These are phyloP conservation scores for Pochonia chlamydosporia DNA, from an alignment of 2,329 filamentous ascomycete species.

Conservation along the genomic window DNA sequence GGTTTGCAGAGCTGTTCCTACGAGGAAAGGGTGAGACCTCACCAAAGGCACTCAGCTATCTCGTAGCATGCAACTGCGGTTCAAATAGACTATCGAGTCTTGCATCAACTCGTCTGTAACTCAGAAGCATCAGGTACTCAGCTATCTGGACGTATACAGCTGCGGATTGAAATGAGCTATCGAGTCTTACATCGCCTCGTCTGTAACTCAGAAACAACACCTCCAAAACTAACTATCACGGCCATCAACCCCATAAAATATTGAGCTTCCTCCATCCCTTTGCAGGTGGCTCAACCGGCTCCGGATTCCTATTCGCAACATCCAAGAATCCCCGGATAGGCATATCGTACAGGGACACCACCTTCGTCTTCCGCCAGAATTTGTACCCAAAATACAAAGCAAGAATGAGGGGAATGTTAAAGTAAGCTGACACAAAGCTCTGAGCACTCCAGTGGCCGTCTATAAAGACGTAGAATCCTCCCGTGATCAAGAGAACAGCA, in stretches of 20 bases:
- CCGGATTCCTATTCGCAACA: slow-evolving; percentile 10
- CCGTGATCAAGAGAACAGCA: slow-evolving; percentile 54
- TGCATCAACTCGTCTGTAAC: no score
- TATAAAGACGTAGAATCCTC: slow-evolving; percentile 66
- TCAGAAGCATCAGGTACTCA: no score
- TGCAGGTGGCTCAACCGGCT: slow-evolving; percentile 3
- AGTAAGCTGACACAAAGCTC: slow-evolving; percentile 54
- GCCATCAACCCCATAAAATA: slow-evolving; percentile 11
- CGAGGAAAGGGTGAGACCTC: no score
- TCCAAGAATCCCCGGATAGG: slow-evolving; percentile 14
- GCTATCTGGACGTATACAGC: no score
- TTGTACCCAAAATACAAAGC: slow-evolving; percentile 53
- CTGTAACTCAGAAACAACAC: no score
- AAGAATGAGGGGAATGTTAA: slow-evolving; percentile 51
- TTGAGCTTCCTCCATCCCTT: slow-evolving; percentile 14
- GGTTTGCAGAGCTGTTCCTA: no score
- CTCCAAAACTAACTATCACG: no score
- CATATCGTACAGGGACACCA: slow-evolving; percentile 13
- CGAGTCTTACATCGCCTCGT: no score
- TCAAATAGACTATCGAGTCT: no score
- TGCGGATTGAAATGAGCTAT: no score
- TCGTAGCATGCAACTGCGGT: no score
- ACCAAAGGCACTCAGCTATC: no score
- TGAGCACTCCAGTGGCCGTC: slow-evolving; percentile 52
- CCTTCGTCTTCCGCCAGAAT: slow-evolving; percentile 21